A percentile compares a stretch with the other conserved stretches of the same genome.
Evolutionary conservation across 148 eudicot genomes (phyloP).

Genomic region (Rheum nobile): DNA sequence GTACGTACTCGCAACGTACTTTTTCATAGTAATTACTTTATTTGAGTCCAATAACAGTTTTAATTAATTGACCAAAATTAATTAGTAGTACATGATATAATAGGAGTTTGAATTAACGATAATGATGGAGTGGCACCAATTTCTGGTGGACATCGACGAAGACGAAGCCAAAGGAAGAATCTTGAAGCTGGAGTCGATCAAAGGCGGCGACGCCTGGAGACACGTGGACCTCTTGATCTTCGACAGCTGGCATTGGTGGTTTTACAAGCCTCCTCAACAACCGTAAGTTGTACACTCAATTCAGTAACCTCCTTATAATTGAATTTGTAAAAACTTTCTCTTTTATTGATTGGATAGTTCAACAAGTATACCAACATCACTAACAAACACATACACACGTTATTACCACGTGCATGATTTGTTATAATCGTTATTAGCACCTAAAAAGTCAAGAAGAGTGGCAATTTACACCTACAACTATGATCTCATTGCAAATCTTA

Average conservation of each 20-base stretch:
- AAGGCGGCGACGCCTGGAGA: conserved; percentile 42
- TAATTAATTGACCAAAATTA: not conserved
- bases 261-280: conserved; percentile 34
- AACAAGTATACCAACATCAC: not conserved
- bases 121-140: conserved; percentile 27
- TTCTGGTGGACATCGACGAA: conserved; percentile 38
- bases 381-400: not conserved
- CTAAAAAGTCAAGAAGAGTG: not conserved
- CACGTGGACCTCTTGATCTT: conserved; percentile 37
- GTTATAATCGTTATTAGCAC: not conserved
- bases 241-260: conserved; percentile 82
- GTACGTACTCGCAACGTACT: too few species aligned
- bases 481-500: too few species aligned
- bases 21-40: too few species aligned
- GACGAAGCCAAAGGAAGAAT: conserved; percentile 28
- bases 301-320: not conserved
- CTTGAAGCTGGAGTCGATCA: conserved; percentile 41
- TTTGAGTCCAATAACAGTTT: too few species aligned
- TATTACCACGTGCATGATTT: not conserved
- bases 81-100: not conserved
- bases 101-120: conserved; percentile 42
- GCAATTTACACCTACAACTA: too few species aligned
- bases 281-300: conserved; percentile 29
- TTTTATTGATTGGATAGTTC: not conserved
- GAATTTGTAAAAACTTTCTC: not conserved